Conservation (phyloP, 73 alveolate species). For the Paramecium pentaurelia region DNA sequence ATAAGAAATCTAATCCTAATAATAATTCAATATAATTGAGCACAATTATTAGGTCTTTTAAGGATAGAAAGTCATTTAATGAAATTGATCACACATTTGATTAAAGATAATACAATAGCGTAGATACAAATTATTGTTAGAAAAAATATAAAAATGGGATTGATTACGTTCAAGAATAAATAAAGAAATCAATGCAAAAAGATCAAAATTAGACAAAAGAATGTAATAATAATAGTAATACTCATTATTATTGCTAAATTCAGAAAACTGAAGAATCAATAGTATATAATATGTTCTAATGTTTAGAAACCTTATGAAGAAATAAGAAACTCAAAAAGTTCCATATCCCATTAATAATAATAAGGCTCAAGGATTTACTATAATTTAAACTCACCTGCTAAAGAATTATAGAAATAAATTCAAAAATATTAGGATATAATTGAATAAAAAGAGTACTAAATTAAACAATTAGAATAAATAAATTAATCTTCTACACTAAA, state of each 20-base stretch:
- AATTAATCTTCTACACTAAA: neutral
- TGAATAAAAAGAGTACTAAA: neutral
- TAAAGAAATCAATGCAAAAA: neutral
- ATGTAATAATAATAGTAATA: neutral
- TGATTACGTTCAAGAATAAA: neutral
- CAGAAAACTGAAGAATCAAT: neutral
- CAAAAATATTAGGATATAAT: neutral
- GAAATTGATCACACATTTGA: neutral
- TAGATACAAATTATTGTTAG: neutral
- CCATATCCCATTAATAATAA: neutral
- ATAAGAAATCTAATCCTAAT: neutral
- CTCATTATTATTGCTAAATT: neutral
- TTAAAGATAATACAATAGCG: neutral
- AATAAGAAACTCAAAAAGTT: neutral
- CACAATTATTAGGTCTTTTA: neutral
- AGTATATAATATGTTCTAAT: neutral
- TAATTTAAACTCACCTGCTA: neutral
- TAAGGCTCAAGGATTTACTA: neutral
- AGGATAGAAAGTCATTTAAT: neutral
- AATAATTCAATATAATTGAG: neutral
- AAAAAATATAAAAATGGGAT: neutral
- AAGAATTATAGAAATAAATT: neutral
- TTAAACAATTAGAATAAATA: neutral
- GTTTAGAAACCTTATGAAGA: neutral
- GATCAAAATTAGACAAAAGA: neutral